Conservation (phyloP, 345 rosid species). For the Carallia brachiata region DNA sequence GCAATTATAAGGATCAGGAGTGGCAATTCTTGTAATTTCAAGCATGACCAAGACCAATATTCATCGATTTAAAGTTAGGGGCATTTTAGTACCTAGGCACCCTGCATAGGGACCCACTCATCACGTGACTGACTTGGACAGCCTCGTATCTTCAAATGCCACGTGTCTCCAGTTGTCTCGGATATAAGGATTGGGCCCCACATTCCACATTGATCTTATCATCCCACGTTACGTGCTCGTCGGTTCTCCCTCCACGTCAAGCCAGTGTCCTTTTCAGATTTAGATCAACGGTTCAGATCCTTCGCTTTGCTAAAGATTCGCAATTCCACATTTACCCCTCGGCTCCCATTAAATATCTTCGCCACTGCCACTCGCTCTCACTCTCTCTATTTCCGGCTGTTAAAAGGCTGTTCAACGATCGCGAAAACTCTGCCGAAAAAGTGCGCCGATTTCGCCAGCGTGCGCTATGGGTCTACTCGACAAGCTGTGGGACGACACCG, state of each 20-base stretch:
- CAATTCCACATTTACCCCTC: slow-evolving; percentile 19
- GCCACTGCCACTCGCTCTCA: fast-evolving
- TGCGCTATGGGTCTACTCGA: slow-evolving; percentile 74
- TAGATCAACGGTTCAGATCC: slow-evolving; percentile 46
- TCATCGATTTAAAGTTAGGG: not conserved
- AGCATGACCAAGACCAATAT: not conserved
- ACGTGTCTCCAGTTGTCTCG: not conserved
- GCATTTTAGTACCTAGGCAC: not conserved
- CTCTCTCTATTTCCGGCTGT: not conserved
- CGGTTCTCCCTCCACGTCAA: too few relatives aligned
- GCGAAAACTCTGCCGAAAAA: not conserved
- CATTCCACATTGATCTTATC: slow-evolving; percentile 47
- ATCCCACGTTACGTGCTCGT: not conserved
- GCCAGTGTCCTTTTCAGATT: not conserved
- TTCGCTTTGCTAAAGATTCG: not conserved
- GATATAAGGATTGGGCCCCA: slow-evolving; percentile 8
- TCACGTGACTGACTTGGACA: slow-evolving; percentile 18
- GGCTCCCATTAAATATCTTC: slow-evolving; percentile 32
- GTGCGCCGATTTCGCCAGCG: not conserved
- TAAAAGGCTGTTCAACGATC: not conserved
- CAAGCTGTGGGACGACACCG: slow-evolving; percentile 97
- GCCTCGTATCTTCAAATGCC: not conserved
- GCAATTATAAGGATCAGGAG: too few relatives aligned
- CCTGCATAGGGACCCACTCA: not conserved
- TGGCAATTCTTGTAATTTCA: not conserved